A percentile compares a stretch with the other conserved stretches of the same genome.
Evolutionary conservation across 2,329 filamentous ascomycete genomes (phyloP).

Genomic region (Aurifilum marmelostoma): DNA sequence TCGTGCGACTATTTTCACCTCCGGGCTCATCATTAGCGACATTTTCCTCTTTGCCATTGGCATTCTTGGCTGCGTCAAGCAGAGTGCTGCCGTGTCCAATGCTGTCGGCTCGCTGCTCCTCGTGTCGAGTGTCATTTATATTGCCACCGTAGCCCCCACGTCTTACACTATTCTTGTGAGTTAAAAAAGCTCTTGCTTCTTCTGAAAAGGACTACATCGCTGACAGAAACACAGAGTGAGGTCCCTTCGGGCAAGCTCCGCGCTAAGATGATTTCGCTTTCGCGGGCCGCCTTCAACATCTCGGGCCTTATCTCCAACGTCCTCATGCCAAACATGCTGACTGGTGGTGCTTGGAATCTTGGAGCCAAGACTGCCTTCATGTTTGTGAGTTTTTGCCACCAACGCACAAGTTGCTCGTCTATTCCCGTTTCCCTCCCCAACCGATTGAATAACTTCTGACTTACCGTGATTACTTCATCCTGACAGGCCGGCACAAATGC

Average conservation of each 20-base stretch:
- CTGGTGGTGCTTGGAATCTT: constrained; percentile 8
- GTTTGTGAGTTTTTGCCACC: not conserved
- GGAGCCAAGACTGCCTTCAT: constrained; percentile 14
- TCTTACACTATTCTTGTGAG: constrained; percentile 10
- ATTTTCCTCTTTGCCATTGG: constrained; percentile 8
- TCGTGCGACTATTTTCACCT: constrained; percentile 12
- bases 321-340: constrained; percentile 10
- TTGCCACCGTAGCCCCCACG: constrained; percentile 8
- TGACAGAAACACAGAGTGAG: constrained; percentile 6
- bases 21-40: constrained; percentile 1
- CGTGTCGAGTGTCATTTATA: constrained; percentile 1
- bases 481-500: constrained; percentile 14
- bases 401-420: no score
- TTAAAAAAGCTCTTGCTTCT: not conserved
- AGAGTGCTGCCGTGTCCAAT: constrained; percentile 2
- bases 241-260: constrained; percentile 7
- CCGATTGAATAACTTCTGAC: not conserved
- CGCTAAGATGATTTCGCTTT: constrained; percentile 10
- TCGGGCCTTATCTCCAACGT: constrained; percentile 1
- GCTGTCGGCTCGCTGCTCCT: constrained; percentile 4
- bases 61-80: constrained; percentile 7
- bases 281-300: constrained; percentile 6
- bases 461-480: not conserved
- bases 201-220: not conserved
- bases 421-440: not conserved